These are phyloP conservation scores for Arachnopeziza araneosa DNA, from an alignment of 2,329 filamentous ascomycete species.

Conservation along the genomic window DNA sequence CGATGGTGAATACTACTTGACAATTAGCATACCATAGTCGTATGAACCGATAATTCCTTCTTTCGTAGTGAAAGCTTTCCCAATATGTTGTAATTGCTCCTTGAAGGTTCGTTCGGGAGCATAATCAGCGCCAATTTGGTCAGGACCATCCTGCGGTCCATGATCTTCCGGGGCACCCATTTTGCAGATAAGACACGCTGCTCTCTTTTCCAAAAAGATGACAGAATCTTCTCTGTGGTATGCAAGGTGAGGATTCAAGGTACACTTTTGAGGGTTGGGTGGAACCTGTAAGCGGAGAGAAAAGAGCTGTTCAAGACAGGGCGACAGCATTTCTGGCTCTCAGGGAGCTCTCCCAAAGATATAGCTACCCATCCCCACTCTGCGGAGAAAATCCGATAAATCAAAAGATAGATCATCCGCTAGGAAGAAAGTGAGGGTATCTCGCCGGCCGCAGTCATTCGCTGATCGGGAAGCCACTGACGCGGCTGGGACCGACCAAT, in stretches of 20 bases:
- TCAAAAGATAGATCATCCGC: background rate
- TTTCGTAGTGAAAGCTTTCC: slow-evolving; percentile 39
- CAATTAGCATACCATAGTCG: slow-evolving; percentile 54
- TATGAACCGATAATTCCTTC: slow-evolving; percentile 77
- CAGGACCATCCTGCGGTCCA: background rate
- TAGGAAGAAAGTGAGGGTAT: background rate
- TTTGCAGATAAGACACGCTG: background rate
- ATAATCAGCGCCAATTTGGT: background rate
- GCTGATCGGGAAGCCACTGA: background rate
- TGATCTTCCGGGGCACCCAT: background rate
- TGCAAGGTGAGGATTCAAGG: background rate
- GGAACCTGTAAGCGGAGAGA: background rate
- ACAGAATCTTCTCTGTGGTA: background rate
- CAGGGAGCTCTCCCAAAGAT: background rate
- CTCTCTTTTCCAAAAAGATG: background rate
- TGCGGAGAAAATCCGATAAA: background rate
- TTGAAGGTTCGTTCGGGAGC: background rate
- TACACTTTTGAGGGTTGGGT: background rate
- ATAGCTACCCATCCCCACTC: background rate
- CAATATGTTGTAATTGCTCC: background rate
- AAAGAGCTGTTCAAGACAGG: background rate
- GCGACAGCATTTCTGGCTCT: too few relatives aligned
- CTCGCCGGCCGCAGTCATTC: background rate
- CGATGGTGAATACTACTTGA: background rate
- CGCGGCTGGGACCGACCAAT: background rate